Evolutionary conservation across 2,329 filamentous ascomycete genomes (phyloP).

Genomic region (Pseudocercospora eumusae): DNA sequence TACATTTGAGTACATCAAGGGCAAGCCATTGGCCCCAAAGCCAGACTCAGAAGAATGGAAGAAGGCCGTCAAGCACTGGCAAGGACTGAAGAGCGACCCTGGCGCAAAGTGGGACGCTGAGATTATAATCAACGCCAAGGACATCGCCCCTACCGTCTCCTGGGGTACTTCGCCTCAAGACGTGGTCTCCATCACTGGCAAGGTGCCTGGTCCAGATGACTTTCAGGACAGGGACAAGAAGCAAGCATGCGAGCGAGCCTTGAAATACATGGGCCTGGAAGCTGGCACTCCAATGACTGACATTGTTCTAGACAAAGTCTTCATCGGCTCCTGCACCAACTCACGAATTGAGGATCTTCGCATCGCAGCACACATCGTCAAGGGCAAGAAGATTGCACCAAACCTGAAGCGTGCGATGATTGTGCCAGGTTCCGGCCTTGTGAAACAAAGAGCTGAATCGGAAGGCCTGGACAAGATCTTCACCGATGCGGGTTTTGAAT

Average conservation of each 20-base stretch:
- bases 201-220: conserved; percentile 86
- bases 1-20: conserved; percentile 94
- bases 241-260: conserved; percentile 72
- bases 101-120: conserved; percentile 88
- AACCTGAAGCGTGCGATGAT: conserved; percentile 96
- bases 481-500: conserved; percentile 88
- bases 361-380: conserved; percentile 79
- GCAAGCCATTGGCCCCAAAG: conserved; percentile 82
- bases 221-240: conserved; percentile 81
- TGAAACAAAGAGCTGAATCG: conserved; percentile 86
- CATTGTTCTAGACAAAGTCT: conserved; percentile 91
- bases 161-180: conserved; percentile 98
- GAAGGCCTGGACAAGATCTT: conserved; percentile 96
- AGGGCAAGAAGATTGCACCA: conserved; percentile 80
- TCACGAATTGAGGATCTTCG: conserved; percentile 94
- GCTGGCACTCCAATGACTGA: conserved; percentile 88
- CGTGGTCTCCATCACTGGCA: conserved; percentile 87
- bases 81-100: conserved; percentile 78
- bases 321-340: conserved; percentile 98
- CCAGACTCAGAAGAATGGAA: conserved; percentile 85
- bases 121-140: conserved; percentile 85
- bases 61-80: conserved; percentile 85
- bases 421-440: conserved; percentile 89
- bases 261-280: conserved; percentile 94
- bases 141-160: conserved; percentile 88